Evolutionary conservation across 257 asterid species (phyloP), one percentile per base, ranked within the genome.

Genomic region (Nicotiana undulata): DNA sequence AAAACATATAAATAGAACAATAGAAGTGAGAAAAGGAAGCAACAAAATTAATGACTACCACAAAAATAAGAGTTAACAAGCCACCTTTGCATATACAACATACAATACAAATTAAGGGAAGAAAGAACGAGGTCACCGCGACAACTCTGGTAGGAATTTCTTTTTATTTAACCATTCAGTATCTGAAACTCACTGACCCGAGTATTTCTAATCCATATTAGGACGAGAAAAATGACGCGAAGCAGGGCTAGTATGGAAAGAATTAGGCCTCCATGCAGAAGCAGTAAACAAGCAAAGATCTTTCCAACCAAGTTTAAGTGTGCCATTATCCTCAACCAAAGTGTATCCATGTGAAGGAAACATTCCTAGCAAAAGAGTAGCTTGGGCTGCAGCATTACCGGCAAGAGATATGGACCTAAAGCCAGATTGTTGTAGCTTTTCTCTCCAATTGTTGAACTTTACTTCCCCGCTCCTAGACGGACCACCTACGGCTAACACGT

Each of bases 261-360:
- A 65, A 26, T 83, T 86, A 51, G 97, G 98, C 80, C 88, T 90
- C 99, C 99, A 96, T 3, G 98, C 99, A 2, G 99, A 96, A 49
- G 98, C 99, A 77, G 97, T 96, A 40, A 96, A 94, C 93, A 94
- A 88, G 90, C 98, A 96, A 46, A 96, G 95, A 84, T 96, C 99
- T 90, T 92, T 93, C 99, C 99, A 96, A 4, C 99, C 99, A 53
- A 95, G 97, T 75, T 95, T 96, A 63, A 96, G 94, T 15, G 97
- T 87, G 5, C 98, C 99, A 55, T 90, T 91, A 80, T 96, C 99
- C 91, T 96, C 99, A 29, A 94, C 97, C 68, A 96, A 77, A 0
- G 99, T 96, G 87, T 96, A 96, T 2, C 99, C 98, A 72, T 92
- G 97, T 0, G 96, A 93, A 0, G 96, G 97, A 83, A 96, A 96